Conservation (phyloP, 257 asterid genomes). For the Schizonepeta tenuifolia region DNA sequence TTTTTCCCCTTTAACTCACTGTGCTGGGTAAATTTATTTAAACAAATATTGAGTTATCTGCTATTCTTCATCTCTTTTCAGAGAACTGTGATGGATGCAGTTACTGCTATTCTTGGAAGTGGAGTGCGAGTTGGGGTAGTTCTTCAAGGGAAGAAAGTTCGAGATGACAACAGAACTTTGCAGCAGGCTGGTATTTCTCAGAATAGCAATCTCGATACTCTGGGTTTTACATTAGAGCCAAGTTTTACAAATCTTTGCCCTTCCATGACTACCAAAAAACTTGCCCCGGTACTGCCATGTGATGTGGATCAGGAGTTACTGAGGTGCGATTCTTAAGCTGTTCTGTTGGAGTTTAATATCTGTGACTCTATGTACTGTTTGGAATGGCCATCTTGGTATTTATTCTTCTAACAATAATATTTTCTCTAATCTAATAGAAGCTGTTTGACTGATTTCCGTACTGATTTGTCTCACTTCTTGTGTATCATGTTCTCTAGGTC, state of each 20-base stretch:
- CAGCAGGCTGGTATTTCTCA: conserved; percentile 76
- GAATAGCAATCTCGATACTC: conserved; percentile 52
- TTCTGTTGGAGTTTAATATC: conserved; percentile 4
- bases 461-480: conserved; percentile 1
- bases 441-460: not conserved
- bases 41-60: conserved; percentile 15
- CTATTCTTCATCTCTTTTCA: conserved; percentile 35
- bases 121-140: conserved; percentile 74
- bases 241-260: conserved; percentile 40
- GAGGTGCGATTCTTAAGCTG: conserved; percentile 39
- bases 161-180: conserved; percentile 70
- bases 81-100: conserved; percentile 84
- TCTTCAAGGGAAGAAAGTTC: conserved; percentile 73
- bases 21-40: conserved; percentile 1
- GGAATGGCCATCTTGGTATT: not conserved
- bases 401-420: not conserved
- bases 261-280: conserved; percentile 37
- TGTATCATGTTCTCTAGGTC: conserved; percentile 49
- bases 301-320: conserved; percentile 41
- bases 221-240: conserved; percentile 75
- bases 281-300: conserved; percentile 37
- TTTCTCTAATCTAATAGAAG: not conserved
- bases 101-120: conserved; percentile 61
- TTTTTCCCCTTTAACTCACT: not conserved
- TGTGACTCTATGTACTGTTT: not conserved